phyloP scores from a whole-genome alignment of 2,329 filamentous ascomycete species.

The Alternaria sp. region DNA sequence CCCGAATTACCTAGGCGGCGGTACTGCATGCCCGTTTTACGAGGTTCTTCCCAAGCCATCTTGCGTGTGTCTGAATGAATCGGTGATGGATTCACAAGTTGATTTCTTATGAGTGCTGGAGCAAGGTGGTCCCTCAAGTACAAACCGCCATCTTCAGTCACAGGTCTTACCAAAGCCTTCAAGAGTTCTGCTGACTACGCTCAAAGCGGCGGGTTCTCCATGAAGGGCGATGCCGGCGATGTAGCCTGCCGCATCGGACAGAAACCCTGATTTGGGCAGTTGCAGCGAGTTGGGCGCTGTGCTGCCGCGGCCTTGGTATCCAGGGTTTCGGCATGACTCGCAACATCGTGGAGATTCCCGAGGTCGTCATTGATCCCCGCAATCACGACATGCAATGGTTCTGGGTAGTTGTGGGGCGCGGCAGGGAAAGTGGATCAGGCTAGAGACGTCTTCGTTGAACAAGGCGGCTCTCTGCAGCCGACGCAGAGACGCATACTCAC shows the following conservation, averaged over 20 bases:
- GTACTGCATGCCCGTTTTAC: slow-evolving; percentile 59
- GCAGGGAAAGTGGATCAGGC: slow-evolving; percentile 4
- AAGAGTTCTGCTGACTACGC: background rate
- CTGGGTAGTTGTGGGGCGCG: background rate
- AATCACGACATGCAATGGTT: slow-evolving; percentile 17
- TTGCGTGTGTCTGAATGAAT: background rate
- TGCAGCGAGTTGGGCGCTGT: background rate
- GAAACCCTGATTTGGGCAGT: background rate
- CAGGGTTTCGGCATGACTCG: background rate
- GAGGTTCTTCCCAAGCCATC: slow-evolving; percentile 41
- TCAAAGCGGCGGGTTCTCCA: background rate
- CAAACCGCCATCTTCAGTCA: background rate
- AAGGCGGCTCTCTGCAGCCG: background rate
- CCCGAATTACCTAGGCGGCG: slow-evolving; percentile 74
- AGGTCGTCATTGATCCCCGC: slow-evolving; percentile 14
- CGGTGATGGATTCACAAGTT: background rate
- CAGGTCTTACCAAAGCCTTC: background rate
- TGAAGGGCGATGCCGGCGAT: background rate
- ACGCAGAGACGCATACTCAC: background rate
- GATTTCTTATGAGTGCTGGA: background rate
- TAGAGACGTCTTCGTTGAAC: slow-evolving; percentile 1
- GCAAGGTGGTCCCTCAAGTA: background rate
- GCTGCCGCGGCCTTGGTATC: background rate
- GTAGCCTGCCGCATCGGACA: background rate
- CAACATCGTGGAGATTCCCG: background rate